Evolutionary conservation across 495 filamentous ascomycete species (phyloP).

Genomic region (Letharia columbiana): DNA sequence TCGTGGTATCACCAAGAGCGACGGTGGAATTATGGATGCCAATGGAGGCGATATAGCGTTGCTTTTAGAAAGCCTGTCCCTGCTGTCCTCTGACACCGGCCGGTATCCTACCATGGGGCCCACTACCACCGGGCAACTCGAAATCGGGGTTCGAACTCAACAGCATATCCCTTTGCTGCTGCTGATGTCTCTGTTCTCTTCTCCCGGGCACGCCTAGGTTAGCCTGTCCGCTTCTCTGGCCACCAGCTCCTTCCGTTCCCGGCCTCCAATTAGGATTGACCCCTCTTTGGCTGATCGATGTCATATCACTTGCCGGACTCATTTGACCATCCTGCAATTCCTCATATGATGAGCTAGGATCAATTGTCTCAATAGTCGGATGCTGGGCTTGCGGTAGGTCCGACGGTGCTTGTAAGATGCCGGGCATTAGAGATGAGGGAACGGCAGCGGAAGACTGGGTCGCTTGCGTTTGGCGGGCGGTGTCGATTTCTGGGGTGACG

Average conservation of each 20-base stretch:
- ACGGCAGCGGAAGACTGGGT: constrained; percentile 23
- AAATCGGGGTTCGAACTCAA: constrained; percentile 71
- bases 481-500: constrained; percentile 34
- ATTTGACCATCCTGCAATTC: constrained; percentile 57
- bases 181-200: constrained; percentile 27
- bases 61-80: constrained; percentile 19
- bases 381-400: constrained; percentile 28
- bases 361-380: constrained; percentile 26
- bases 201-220: constrained; percentile 23
- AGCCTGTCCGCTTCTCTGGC: constrained; percentile 16
- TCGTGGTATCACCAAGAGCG: neutral
- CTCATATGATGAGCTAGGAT: constrained; percentile 36
- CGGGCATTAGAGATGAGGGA: constrained; percentile 30
- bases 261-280: constrained; percentile 77
- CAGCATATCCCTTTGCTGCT: constrained; percentile 48
- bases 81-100: constrained; percentile 12
- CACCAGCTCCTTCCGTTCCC: neutral
- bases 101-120: constrained; percentile 9
- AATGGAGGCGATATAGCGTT: neutral
- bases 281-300: constrained; percentile 75
- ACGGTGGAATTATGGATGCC: neutral
- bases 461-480: constrained; percentile 17
- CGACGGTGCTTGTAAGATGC: constrained; percentile 28
- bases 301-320: constrained; percentile 76
- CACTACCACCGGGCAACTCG: constrained; percentile 34